Base-by-base conservation (phyloP, 225 moss, liverwort and hornwort species). In the Physcomitrium patens region DNA sequence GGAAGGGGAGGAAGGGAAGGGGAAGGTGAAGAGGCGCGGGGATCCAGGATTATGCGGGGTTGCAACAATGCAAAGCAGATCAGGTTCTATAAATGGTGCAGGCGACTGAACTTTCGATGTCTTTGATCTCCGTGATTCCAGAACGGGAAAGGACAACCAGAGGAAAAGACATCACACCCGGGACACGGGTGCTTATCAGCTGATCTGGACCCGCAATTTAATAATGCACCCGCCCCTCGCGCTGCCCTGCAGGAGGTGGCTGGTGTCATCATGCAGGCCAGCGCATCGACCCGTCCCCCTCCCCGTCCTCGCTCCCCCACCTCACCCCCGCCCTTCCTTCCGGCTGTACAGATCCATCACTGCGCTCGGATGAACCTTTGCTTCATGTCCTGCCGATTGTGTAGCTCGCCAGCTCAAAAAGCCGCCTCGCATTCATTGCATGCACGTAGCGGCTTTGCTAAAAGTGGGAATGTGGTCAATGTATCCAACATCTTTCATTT, bases 401-500 rank as follows among this genome's bases (percentile, higher is more conserved):
- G 55, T 70, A 16, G 52, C 45, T 27, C 45, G 63, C 70, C 77
- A 70, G 45, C 63, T 20, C 54, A 63, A 45, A 77, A 70, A 70
- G 63, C 7, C 23, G 7, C 15, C 0, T 14, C 0, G 70, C 61
- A 54, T 45, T 69, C 26, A 52, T 45, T 15, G 60, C 43, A 61
- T 53, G 26, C 61, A 76, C 69, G 24, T 8, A 19, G 12, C 20
- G 42, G 13, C 44, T 22, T 20, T 44, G 44, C 20, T 12, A 37
- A 37, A 37, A 37, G 31, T 37, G 31, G 31, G 31, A 37, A 37
- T 4, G 31, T 37, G 31, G 31, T 37, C 31, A 37, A 37, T 37
- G 31, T 37, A 37, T 4, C 31, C 31, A 37, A 37, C 44, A 64
- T 64, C 43, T 44, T 12, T 64, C 20, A 2, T 12, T 64, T 19